These are phyloP conservation scores for Meredithiella fracta DNA, from an alignment of 2,329 filamentous ascomycete genomes.

Conservation along the genomic window DNA sequence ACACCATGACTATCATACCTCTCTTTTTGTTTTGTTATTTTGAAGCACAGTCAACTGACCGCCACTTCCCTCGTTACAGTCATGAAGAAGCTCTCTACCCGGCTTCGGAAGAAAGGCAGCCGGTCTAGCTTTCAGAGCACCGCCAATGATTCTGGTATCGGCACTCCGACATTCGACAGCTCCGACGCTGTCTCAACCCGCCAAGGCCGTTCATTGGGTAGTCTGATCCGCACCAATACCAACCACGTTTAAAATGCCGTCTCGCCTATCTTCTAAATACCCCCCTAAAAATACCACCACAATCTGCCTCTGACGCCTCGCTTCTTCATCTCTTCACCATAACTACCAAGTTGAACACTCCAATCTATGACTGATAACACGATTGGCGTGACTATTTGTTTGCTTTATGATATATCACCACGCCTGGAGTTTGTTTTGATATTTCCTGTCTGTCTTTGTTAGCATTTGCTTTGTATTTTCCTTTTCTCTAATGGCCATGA, in stretches of 20 bases:
- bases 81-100: conserved; percentile 14
- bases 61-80: conserved; percentile 4
- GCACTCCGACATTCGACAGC: conserved; percentile 8
- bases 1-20: too few relatives aligned
- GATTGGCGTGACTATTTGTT: conserved; percentile 12
- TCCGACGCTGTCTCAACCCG: conserved; percentile 5
- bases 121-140: conserved; percentile 9
- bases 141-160: conserved; percentile 14
- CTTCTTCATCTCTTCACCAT: neutral
- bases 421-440: conserved; percentile 8
- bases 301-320: neutral
- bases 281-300: neutral
- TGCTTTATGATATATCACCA: conserved; percentile 10
- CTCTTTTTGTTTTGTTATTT: neutral
- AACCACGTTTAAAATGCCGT: neutral
- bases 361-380: conserved; percentile 13
- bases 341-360: neutral
- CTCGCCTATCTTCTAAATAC: neutral
- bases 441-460: neutral
- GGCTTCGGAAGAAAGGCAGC: conserved; percentile 7
- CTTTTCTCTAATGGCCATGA: neutral
- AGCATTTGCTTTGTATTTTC: neutral
- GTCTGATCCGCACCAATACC: conserved; percentile 1
- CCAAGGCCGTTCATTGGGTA: conserved; percentile 6
- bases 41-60: neutral